Conservation (phyloP, 352 stramenopile genomes). For the Phytopythium oedochilum region DNA sequence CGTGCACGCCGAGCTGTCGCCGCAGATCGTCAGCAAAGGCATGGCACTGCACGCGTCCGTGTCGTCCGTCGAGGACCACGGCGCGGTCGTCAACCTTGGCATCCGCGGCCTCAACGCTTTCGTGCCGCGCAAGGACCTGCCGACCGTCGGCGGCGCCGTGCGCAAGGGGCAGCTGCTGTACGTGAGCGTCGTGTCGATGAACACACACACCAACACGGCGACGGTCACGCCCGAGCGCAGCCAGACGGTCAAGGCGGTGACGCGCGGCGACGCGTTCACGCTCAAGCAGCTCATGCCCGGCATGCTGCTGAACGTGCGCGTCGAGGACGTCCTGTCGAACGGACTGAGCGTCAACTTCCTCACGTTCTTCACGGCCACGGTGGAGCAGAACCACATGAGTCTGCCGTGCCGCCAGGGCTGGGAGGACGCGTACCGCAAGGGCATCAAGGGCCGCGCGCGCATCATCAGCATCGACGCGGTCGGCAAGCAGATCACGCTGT, state of each 20-base stretch:
- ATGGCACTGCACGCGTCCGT: conserved; percentile 86
- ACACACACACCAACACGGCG: conserved; percentile 69
- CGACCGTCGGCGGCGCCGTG: conserved; percentile 18
- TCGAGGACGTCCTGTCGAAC: conserved; percentile 88
- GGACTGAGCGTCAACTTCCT: conserved; percentile 87
- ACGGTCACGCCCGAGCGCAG: conserved; percentile 63
- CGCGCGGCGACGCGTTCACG: conserved; percentile 78
- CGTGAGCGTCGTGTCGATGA: conserved; percentile 64
- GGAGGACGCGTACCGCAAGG: conserved; percentile 72
- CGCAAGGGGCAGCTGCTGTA: conserved; percentile 66
- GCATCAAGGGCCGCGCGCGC: conserved; percentile 79
- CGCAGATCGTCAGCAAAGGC: conserved; percentile 58
- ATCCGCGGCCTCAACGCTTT: conserved; percentile 75
- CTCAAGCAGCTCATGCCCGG: conserved; percentile 88
- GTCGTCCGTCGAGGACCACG: conserved; percentile 91
- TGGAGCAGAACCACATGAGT: conserved; percentile 90
- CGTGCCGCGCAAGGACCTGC: conserved; percentile 71
- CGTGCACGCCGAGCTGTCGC: conserved; percentile 78
- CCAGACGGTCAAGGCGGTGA: conserved; percentile 73
- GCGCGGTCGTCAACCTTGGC: conserved; percentile 90
- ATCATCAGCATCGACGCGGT: conserved; percentile 78
- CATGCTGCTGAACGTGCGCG: conserved; percentile 90
- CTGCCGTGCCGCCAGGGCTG: conserved; percentile 71
- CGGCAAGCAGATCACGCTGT: conserved; percentile 76
- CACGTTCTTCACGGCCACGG: conserved; percentile 82